Percentiles rank a stretch among this genome's conserved stretches.
Evolutionary conservation across 306 rosid genomes (phyloP).

Genomic region (Delonix regia): DNA sequence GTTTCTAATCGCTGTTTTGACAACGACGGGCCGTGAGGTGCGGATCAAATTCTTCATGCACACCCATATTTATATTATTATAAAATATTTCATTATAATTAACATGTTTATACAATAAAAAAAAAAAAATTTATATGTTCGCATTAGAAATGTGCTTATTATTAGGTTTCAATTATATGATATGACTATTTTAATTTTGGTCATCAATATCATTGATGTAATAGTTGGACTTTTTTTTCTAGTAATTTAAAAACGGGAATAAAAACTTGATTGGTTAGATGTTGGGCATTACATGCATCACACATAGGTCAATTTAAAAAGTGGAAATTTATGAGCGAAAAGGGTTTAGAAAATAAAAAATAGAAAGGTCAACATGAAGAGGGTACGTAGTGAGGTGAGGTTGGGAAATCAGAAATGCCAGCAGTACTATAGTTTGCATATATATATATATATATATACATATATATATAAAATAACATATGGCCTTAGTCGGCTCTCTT

Average conservation of each 20-base stretch:
- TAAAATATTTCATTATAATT: neutral
- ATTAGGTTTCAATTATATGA: neutral
- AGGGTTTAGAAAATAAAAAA: neutral
- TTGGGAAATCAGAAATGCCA: neutral
- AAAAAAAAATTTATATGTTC: neutral
- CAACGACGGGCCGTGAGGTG: constrained; percentile 16
- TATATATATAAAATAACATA: too few species aligned
- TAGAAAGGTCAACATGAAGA: neutral
- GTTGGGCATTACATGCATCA: too few species aligned
- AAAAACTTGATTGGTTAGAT: too few species aligned
- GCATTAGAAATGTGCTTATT: neutral
- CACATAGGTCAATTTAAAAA: too few species aligned
- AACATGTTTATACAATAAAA: neutral
- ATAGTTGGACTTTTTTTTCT: neutral
- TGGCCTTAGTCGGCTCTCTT: too few species aligned
- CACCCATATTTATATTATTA: neutral
- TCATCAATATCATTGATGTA: neutral
- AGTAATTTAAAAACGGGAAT: too few species aligned
- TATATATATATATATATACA: too few species aligned
- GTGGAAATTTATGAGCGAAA: neutral
- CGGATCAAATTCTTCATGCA: constrained; percentile 27
- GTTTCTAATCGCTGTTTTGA: neutral
- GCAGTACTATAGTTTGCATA: neutral
- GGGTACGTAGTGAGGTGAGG: neutral
- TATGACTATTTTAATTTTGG: neutral